Evolutionary conservation across 352 stramenopile genomes (phyloP).

Genomic region (Chrysophaeum taylorii): DNA sequence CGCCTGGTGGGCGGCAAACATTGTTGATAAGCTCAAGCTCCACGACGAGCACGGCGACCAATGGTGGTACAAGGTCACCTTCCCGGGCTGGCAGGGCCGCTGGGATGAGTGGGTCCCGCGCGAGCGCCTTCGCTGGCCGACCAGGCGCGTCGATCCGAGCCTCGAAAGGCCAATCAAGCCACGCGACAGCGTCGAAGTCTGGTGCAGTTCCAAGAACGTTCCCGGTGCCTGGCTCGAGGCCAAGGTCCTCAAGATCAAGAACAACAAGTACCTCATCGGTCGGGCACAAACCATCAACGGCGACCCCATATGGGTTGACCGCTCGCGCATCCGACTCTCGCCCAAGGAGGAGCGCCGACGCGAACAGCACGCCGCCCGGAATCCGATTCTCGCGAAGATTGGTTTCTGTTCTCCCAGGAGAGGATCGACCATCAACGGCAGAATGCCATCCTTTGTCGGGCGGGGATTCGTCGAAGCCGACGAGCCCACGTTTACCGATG

Average conservation of each 20-base stretch:
- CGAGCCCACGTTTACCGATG: too few species aligned
- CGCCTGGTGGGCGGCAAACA: constrained; percentile 34
- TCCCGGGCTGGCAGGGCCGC: constrained; percentile 36
- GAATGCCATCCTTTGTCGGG: too few species aligned
- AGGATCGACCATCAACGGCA: too few species aligned
- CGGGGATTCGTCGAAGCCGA: too few species aligned
- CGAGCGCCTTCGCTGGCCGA: constrained; percentile 32
- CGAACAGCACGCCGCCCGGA: too few species aligned
- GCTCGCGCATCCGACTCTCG: background rate
- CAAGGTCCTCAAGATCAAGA: background rate
- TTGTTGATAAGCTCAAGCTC: constrained; percentile 29
- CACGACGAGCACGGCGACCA: background rate
- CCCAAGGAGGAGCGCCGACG: too few species aligned
- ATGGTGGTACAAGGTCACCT: constrained; percentile 36
- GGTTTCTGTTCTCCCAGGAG: too few species aligned
- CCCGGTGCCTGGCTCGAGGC: constrained; percentile 20
- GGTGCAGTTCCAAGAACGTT: constrained; percentile 20
- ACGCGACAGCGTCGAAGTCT: constrained; percentile 13
- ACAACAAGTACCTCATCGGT: background rate
- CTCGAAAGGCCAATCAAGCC: background rate
- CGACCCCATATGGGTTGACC: background rate
- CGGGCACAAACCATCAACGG: background rate
- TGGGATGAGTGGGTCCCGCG: constrained; percentile 41
- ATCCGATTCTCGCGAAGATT: too few species aligned
- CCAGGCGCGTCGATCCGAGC: background rate